These are phyloP conservation scores for Phytophthora nicotianae DNA, from an alignment of 352 stramenopile species.

Conservation along the genomic window DNA sequence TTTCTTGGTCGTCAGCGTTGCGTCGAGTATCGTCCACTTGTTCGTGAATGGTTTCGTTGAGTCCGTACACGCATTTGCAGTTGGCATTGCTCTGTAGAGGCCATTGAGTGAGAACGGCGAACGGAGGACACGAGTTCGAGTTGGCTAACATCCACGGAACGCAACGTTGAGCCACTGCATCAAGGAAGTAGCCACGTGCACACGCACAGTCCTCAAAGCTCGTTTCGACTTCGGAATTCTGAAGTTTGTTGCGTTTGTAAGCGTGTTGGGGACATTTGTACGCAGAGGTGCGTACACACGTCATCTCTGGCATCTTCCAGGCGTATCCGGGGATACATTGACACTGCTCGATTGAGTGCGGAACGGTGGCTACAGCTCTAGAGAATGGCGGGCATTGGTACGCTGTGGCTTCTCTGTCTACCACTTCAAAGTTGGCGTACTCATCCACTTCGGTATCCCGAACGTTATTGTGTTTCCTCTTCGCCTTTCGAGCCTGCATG, in stretches of 20 bases:
- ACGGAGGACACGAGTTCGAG: conserved; percentile 64
- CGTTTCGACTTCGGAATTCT: conserved; percentile 40
- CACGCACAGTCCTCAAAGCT: conserved; percentile 74
- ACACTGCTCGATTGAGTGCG: conserved; percentile 78
- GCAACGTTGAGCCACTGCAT: conserved; percentile 55
- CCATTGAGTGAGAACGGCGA: conserved; percentile 71
- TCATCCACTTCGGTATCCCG: conserved; percentile 6
- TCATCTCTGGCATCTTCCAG: conserved; percentile 78
- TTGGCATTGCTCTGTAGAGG: conserved; percentile 77
- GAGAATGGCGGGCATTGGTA: conserved; percentile 74
- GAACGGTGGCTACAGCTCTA: conserved; percentile 48
- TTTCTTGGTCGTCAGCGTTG: conserved; percentile 21
- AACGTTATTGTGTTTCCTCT: conserved; percentile 21
- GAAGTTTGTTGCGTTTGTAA: conserved; percentile 34
- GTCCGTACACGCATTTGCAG: conserved; percentile 74
- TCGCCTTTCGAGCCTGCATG: conserved; percentile 25
- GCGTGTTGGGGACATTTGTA: conserved; percentile 72
- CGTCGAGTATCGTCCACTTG: conserved; percentile 19
- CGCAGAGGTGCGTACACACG: conserved; percentile 53
- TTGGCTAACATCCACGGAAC: conserved; percentile 74
- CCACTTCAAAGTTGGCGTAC: conserved; percentile 31
- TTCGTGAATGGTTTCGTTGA: conserved; percentile 34
- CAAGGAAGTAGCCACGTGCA: conserved; percentile 69
- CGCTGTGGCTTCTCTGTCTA: conserved; percentile 19
- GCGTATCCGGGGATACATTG: conserved; percentile 75